Conservation (phyloP, 495 filamentous ascomycete species). For the Penicillium lividum region DNA sequence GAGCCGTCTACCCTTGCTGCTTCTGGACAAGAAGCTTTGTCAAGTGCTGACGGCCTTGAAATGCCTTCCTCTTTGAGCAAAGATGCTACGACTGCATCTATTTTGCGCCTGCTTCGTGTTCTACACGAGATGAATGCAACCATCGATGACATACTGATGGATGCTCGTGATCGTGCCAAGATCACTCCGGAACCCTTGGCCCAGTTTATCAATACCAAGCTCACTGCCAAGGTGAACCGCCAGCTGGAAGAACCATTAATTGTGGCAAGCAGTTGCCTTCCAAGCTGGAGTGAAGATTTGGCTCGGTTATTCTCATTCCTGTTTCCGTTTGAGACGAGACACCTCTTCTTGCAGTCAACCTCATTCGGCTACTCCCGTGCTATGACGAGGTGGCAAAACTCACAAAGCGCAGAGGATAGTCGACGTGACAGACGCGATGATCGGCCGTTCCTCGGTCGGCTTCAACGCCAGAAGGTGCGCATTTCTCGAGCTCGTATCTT, state of each 20-base stretch:
- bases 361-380: slow-evolving; percentile 97
- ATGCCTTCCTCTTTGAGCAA: slow-evolving; percentile 85
- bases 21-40: slow-evolving; percentile 46
- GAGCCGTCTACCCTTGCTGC: slow-evolving; percentile 69
- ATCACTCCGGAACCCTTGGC: slow-evolving; percentile 83
- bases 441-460: slow-evolving; percentile 84
- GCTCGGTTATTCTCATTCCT: slow-evolving; percentile 94
- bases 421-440: slow-evolving; percentile 85
- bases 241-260: slow-evolving; percentile 98
- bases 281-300: slow-evolving; percentile 96
- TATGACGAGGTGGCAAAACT: slow-evolving; percentile 96
- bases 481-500: slow-evolving; percentile 91
- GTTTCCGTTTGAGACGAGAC: slow-evolving; percentile 98
- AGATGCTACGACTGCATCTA: slow-evolving; percentile 78
- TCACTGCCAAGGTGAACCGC: slow-evolving; percentile 97
- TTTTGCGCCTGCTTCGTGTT: slow-evolving; percentile 85
- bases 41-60: slow-evolving; percentile 48
- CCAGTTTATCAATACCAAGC: slow-evolving; percentile 98
- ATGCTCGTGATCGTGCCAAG: slow-evolving; percentile 69
- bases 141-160: slow-evolving; percentile 93
- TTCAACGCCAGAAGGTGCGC: slow-evolving; percentile 96
- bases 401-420: slow-evolving; percentile 74
- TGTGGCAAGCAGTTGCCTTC: slow-evolving; percentile 94
- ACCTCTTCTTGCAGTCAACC: slow-evolving; percentile 96
- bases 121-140: slow-evolving; percentile 93